A percentile compares a stretch with the other conserved stretches of the same genome.
Conservation (phyloP, 805 yeast species). For the Wickerhamiella domercqiae region DNA sequence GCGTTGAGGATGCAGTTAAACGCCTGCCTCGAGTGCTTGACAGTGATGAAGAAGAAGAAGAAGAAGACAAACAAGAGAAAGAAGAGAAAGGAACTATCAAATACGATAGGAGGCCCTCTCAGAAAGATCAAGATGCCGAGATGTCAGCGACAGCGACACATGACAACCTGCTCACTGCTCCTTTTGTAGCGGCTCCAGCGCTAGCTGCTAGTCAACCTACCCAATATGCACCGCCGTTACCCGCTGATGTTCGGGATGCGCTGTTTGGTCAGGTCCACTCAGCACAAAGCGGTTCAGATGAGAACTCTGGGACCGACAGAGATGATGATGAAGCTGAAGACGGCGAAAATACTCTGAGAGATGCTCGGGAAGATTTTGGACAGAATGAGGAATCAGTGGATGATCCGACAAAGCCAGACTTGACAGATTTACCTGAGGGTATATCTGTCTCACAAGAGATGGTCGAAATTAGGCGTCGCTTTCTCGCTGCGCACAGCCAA, state of each 20-base stretch:
- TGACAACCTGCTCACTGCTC: no score
- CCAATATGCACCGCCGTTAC: no score
- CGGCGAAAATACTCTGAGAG: not conserved
- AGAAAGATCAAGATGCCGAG: no score
- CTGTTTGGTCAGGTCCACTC: no score
- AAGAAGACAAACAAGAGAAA: not conserved
- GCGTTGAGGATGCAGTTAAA: conserved; percentile 1
- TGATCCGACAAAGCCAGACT: conserved; percentile 3
- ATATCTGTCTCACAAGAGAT: conserved; percentile 10
- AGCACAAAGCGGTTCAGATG: no score
- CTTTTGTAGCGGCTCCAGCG: no score
- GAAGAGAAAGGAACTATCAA: no score
- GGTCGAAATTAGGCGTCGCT: conserved; percentile 10
- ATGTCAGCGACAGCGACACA: no score
- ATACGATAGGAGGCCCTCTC: no score
- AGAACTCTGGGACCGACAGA: not conserved
- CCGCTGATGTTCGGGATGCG: no score
- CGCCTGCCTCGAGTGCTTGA: conserved; percentile 3
- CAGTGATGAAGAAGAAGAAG: conserved; percentile 7
- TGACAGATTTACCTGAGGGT: conserved; percentile 4
- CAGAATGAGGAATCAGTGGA: not conserved
- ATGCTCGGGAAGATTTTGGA: not conserved
- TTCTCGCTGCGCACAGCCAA: conserved; percentile 4
- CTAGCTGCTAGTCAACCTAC: no score
- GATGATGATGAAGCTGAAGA: not conserved